These are phyloP conservation scores for Apiospora saccharicola DNA, from an alignment of 2,329 filamentous ascomycete species.

Conservation along the genomic window DNA sequence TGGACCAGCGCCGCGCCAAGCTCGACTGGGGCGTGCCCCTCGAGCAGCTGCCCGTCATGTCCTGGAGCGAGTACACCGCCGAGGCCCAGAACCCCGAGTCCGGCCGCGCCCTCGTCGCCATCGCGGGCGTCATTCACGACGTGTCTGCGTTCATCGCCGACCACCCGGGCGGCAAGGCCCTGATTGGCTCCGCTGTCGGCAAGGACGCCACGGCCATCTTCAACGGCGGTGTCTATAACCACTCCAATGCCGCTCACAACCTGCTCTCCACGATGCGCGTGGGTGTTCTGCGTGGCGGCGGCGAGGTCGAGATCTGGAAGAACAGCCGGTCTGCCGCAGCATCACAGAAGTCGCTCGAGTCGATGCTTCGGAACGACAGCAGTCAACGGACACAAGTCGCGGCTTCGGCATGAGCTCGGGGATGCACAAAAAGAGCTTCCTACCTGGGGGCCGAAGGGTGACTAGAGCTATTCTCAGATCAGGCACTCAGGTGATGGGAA, in stretches of 20 bases:
- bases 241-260: constrained; percentile 74
- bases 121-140: constrained; percentile 72
- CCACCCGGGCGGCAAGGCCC: constrained; percentile 71
- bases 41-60: constrained; percentile 50
- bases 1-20: constrained; percentile 67
- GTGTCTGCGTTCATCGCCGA: constrained; percentile 71
- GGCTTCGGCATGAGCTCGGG: background rate
- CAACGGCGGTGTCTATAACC: constrained; percentile 73
- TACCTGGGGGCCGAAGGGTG: background rate
- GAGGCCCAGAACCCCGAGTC: constrained; percentile 63
- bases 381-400: background rate
- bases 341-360: constrained; percentile 71
- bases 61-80: constrained; percentile 71
- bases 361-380: constrained; percentile 32
- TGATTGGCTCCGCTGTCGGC: constrained; percentile 69
- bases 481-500: background rate
- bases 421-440: background rate
- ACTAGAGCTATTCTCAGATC: background rate
- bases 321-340: constrained; percentile 60
- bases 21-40: constrained; percentile 73
- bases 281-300: constrained; percentile 70
- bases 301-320: constrained; percentile 75
- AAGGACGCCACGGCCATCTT: constrained; percentile 75
- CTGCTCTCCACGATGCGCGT: constrained; percentile 71
- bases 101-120: constrained; percentile 60